Conservation (phyloP, 75 land plant species). For the Gnetum montanum region DNA sequence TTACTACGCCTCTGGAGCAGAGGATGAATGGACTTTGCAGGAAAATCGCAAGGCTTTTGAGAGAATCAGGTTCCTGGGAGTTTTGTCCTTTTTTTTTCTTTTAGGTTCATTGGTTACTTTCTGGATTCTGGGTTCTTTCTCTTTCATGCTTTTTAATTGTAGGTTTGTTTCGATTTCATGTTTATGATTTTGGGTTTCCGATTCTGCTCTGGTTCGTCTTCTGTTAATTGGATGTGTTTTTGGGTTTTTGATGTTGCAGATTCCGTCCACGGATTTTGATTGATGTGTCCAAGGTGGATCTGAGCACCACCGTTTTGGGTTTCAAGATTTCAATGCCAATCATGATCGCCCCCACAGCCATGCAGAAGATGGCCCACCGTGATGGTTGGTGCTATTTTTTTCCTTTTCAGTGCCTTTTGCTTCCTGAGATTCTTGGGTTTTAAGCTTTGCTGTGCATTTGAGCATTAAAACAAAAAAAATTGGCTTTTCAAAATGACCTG, state of each 20-base stretch:
- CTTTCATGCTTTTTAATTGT: too few relatives aligned
- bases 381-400: too few relatives aligned
- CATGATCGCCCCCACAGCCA: constrained; percentile 93
- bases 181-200: too few relatives aligned
- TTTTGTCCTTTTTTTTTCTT: background rate
- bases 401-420: constrained; percentile 2
- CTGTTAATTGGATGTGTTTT: too few relatives aligned
- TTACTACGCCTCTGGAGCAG: constrained; percentile 93
- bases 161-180: too few relatives aligned
- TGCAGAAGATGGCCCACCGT: constrained; percentile 96
- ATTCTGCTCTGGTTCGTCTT: too few relatives aligned
- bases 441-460: too few relatives aligned
- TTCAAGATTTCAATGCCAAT: constrained; percentile 95
- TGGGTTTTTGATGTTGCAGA: constrained; percentile 19
- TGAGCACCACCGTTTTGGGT: constrained; percentile 69
- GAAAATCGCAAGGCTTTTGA: constrained; percentile 76
- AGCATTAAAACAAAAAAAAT: background rate
- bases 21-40: constrained; percentile 84
- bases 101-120: background rate
- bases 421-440: too few relatives aligned
- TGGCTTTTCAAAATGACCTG: too few relatives aligned
- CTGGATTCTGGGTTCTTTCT: background rate
- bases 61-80: constrained; percentile 21
- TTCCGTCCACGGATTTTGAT: constrained; percentile 90
- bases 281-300: constrained; percentile 75